A percentile compares a stretch with the other conserved stretches of the same genome.
Conservation (phyloP, 768 basidiomycete genomes). For the Macrolepiota albuminosa region DNA sequence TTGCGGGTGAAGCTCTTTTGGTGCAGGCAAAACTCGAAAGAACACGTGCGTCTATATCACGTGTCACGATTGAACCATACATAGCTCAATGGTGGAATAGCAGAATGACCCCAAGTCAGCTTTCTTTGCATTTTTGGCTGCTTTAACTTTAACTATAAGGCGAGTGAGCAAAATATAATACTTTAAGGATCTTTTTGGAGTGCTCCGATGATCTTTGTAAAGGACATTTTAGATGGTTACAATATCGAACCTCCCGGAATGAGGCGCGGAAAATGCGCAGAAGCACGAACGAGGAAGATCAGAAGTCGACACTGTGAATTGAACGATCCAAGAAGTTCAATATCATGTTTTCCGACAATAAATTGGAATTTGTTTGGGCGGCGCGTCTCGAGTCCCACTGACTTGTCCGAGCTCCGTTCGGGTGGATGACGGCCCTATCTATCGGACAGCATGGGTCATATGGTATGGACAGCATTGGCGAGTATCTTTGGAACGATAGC, state of each 20-base stretch:
- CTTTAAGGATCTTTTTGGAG: neutral
- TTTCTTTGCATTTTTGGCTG: neutral
- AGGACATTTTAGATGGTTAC: neutral
- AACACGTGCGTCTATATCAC: neutral
- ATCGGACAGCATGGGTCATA: neutral
- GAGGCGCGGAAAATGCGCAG: neutral
- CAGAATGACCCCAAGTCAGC: neutral
- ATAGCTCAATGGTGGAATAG: neutral
- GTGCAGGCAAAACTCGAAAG: neutral
- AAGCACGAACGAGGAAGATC: neutral
- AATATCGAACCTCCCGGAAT: neutral
- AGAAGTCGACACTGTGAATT: neutral
- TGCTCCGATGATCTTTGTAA: neutral
- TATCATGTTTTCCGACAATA: neutral
- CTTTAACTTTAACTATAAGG: neutral
- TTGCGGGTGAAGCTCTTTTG: too few species aligned
- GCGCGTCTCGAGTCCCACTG: neutral
- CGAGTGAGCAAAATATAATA: neutral
- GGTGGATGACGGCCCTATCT: neutral
- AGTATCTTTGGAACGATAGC: neutral
- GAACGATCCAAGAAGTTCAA: neutral
- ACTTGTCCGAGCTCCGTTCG: neutral
- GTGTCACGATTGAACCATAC: neutral
- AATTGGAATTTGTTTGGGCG: neutral
- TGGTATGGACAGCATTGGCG: neutral